These are phyloP conservation scores for Sporothrix dimorphospora DNA, from an alignment of 2,329 filamentous ascomycete species.

Conservation along the genomic window DNA sequence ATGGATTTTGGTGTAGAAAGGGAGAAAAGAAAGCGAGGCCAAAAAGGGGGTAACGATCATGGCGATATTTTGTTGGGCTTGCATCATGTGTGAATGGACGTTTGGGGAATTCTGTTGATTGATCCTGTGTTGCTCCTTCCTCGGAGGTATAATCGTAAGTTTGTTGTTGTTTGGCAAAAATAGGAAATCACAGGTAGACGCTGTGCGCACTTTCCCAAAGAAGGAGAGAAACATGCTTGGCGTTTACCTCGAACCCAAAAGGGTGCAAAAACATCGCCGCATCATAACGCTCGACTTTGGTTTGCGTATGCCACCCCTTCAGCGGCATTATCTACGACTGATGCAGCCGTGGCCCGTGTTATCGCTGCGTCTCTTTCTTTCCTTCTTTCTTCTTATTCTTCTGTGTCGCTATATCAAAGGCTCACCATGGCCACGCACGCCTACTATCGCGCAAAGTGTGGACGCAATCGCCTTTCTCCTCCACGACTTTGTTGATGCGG, in stretches of 20 bases:
- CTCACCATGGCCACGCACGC: constrained; percentile 8
- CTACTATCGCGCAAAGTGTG: constrained; percentile 22
- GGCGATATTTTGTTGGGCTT: no score
- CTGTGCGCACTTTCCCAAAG: not conserved
- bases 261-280: not conserved
- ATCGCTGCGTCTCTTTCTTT: not conserved
- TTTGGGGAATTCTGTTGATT: not conserved
- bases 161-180: not conserved
- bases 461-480: not conserved
- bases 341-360: not conserved
- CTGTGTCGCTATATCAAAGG: not conserved
- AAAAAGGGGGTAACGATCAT: not conserved
- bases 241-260: constrained; percentile 8
- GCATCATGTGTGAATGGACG: not conserved
- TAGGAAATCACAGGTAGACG: not conserved
- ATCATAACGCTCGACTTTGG: not conserved
- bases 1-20: not conserved
- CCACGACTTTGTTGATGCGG: not conserved
- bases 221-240: constrained; percentile 2
- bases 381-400: not conserved
- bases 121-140: not conserved
- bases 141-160: not conserved
- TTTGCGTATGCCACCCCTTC: not conserved
- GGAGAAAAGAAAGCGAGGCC: not conserved
- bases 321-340: not conserved